These are phyloP conservation scores for Arthrobotrys sinensis DNA, from an alignment of 2,329 filamentous ascomycete genomes.

Conservation along the genomic window DNA sequence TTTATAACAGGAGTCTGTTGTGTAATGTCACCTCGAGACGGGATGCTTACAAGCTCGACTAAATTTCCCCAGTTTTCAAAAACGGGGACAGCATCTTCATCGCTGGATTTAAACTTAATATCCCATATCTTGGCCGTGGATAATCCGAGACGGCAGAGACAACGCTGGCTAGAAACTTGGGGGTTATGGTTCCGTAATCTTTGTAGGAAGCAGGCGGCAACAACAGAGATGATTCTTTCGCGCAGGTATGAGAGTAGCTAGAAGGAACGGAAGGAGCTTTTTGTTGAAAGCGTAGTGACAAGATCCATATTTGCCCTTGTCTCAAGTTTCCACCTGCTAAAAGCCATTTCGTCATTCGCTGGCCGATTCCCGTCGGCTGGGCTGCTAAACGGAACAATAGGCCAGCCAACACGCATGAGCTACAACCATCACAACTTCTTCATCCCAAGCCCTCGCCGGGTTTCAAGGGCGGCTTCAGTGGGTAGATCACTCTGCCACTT, in stretches of 20 bases:
- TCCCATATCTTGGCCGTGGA: neutral
- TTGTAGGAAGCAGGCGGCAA: slow-evolving; percentile 33
- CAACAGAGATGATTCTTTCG: slow-evolving; percentile 28
- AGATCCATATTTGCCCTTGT: slow-evolving; percentile 28
- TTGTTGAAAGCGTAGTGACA: slow-evolving; percentile 6
- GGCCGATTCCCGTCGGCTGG: slow-evolving; percentile 57
- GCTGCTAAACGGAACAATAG: slow-evolving; percentile 50
- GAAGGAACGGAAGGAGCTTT: slow-evolving; percentile 35
- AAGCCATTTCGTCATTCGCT: slow-evolving; percentile 59
- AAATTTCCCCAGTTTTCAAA: slow-evolving; percentile 35
- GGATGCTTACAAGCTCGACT: slow-evolving; percentile 11
- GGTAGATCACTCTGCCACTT: slow-evolving; percentile 29
- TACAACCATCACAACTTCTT: slow-evolving; percentile 16
- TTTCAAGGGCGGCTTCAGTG: slow-evolving; percentile 32
- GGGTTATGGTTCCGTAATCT: slow-evolving; percentile 28
- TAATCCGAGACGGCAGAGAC: slow-evolving; percentile 4
- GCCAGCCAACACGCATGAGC: slow-evolving; percentile 9
- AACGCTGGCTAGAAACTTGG: slow-evolving; percentile 17
- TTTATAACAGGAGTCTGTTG: slow-evolving; percentile 4
- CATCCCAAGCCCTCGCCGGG: slow-evolving; percentile 16
- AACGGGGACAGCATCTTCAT: neutral
- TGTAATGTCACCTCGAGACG: slow-evolving; percentile 56
- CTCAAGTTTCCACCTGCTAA: slow-evolving; percentile 50
- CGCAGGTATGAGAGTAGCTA: slow-evolving; percentile 1
- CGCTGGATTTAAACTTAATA: neutral